Base-by-base conservation (phyloP, 2,329 filamentous ascomycete species). In the Apiospora phragmitis region DNA sequence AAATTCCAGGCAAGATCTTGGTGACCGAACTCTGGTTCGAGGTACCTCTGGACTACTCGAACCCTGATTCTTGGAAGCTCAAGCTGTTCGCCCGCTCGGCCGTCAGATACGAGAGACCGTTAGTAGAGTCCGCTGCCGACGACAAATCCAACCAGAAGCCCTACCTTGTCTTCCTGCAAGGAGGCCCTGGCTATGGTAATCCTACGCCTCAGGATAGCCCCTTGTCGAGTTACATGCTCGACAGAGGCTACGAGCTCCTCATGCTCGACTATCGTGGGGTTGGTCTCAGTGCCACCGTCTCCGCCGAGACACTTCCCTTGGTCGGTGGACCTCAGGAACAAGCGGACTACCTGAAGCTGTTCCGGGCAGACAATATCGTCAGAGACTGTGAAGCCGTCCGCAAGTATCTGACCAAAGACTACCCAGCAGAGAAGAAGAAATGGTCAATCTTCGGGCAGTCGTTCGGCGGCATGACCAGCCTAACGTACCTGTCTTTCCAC, bases 211-310 rank as follows among this genome's bases (percentile, higher is more conserved):
- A 97, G 78, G 88, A 93, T 71, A 89, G 90, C 72, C 85, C 90
- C 9, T 88, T 94, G 78, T 92, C 93, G n/a, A 87, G 90, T 42
- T 84, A 87, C 41, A 87, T 94, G 70, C 86, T 98, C 7, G 90
- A 91, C 71, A 91, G 91, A 73, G 95, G 95, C 21, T 98, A 97
- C 78, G 93, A 97, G 80, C 85, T 94, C 65, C 87, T 98, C 2
- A 91, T 92, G 73, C 87, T 98, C n/a, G 95, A 98, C 80, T 95
- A 97, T 80, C 90, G 95, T 68, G 95, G 95, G 16, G 97, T 94
- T 3, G 95, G 95, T 1, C 84, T 97, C 68, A 97, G 93, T 78
- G 93, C 90, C 1, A 92, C 95, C 0, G 89, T 98, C 55, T 92
- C 92, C 1, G 90, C 93, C 11, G 88, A 88, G 11, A 94, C 92